phyloP scores from a whole-genome alignment of 345 rosid genomes.

The Pseudoturritis turrita region DNA sequence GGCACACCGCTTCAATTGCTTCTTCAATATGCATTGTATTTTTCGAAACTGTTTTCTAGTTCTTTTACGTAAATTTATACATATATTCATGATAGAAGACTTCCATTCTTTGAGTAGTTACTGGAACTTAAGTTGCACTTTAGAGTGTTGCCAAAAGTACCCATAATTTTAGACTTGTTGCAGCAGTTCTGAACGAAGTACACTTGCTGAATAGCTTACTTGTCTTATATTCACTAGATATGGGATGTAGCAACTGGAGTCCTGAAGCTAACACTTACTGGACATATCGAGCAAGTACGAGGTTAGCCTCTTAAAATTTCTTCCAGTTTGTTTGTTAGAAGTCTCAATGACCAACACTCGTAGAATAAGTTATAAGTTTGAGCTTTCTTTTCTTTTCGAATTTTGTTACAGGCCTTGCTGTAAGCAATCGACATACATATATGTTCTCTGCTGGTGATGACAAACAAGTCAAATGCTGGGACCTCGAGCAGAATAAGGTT shows the following conservation, averaged over 20 bases:
- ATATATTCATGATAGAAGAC: not conserved
- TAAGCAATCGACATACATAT: conserved; percentile 82
- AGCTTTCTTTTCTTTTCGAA: not conserved
- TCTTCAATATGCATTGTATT: not conserved
- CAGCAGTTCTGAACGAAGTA: not conserved
- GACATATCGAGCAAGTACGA: conserved; percentile 95
- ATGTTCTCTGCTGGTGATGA: conserved; percentile 99
- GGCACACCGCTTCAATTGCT: not conserved
- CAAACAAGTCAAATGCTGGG: conserved; percentile 99
- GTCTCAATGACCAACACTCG: not conserved
- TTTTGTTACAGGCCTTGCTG: conserved; percentile 73
- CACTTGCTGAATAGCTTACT: not conserved
- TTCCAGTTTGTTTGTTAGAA: not conserved
- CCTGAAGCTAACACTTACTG: conserved; percentile 89
- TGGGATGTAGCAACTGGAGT: conserved; percentile 96
- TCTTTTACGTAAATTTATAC: not conserved
- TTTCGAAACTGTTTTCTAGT: not conserved
- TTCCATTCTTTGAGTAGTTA: not conserved
- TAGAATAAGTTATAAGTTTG: not conserved
- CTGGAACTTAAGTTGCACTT: not conserved
- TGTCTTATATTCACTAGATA: conserved; percentile 44
- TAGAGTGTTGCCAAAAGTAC: not conserved
- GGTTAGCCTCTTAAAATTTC: conserved; percentile 43
- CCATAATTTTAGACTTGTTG: not conserved
- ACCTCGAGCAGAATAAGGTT: conserved; percentile 99